Percentiles rank a stretch among this genome's conserved stretches.
Conservation (phyloP, 2,329 filamentous ascomycete species). For the Pseudocercospora cruenta region DNA sequence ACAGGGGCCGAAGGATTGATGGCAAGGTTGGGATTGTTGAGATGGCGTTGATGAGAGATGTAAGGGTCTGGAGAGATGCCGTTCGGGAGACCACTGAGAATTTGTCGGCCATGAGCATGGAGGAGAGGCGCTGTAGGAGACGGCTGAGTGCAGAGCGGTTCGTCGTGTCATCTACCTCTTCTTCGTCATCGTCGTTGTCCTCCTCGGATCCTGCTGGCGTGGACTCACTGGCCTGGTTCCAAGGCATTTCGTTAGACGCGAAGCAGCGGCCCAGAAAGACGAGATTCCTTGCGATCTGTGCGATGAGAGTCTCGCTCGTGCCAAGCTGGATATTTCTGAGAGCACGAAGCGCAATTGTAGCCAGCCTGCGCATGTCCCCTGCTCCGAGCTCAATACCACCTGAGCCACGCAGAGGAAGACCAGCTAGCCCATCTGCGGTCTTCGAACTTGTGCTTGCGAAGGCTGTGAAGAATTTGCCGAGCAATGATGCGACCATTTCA, state of each 20-base stretch:
- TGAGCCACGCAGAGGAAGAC: constrained; percentile 68
- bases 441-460: constrained; percentile 67
- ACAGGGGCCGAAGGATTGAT: constrained; percentile 68
- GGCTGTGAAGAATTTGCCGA: constrained; percentile 78
- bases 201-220: constrained; percentile 48
- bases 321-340: constrained; percentile 65
- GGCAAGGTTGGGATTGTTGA: constrained; percentile 67
- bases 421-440: constrained; percentile 52
- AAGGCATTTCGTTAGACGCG: constrained; percentile 60
- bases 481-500: constrained; percentile 71
- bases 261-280: constrained; percentile 75
- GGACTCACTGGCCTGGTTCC: constrained; percentile 43
- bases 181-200: constrained; percentile 41
- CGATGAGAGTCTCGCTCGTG: constrained; percentile 70
- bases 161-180: neutral
- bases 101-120: constrained; percentile 68
- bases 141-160: constrained; percentile 64
- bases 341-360: constrained; percentile 59
- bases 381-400: constrained; percentile 70
- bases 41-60: constrained; percentile 68
- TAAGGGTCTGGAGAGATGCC: constrained; percentile 73
- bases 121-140: constrained; percentile 76
- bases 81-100: constrained; percentile 64
- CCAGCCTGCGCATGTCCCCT: constrained; percentile 64
- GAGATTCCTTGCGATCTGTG: constrained; percentile 78